Base-by-base conservation (phyloP, 164 flowering plant species). In the Cinnamomum micranthum region DNA sequence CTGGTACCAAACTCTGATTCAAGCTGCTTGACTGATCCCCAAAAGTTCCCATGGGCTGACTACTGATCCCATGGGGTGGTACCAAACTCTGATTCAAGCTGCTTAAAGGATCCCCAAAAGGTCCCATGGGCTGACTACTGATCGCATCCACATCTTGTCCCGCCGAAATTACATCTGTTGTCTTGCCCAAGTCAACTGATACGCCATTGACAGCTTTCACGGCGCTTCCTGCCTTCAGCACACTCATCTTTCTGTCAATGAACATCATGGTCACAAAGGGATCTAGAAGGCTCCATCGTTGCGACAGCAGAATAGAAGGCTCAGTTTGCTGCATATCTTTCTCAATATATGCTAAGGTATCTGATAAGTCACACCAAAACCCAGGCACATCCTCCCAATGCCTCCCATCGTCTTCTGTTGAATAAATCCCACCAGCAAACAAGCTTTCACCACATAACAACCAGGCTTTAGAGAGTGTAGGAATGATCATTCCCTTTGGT, bases 241-340 rank as follows among this genome's bases (percentile, higher is more conserved):
- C 78, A 67, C 90, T 84, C 77, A 92, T 77, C 80, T 86, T 86
- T 78, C 82, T 89, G 68, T 88, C 84, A 75, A 92, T 81, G 77
- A 83, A 82, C 69, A 88, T 86, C 76, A 86, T 82, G 33, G 80
- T 77, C 17, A 91, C 97, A 87, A 90, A 96, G 59, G 99, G 99
- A 82, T 96, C 90, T 33, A 96, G 81, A 73, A 88, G 81, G 80
- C 68, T 78, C 98, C 99, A 96, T 19, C 74, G 75, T 69, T 77
- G 82, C 73, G 82, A 88, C 82, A 90, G 78, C 14, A 83, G 68
- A 73, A 74, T 47, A 50, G 76, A 73, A 74, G 76, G 50, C 68
- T 88, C 88, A 73, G 74, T 62, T 14, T 77, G 73, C 75, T 74
- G 77, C 63, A 75, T 72, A 68, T 84, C 83, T 71, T 85, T 84